These are phyloP conservation scores for Lophiostoma macrostomum DNA, from an alignment of 495 filamentous ascomycete genomes.

Conservation along the genomic window DNA sequence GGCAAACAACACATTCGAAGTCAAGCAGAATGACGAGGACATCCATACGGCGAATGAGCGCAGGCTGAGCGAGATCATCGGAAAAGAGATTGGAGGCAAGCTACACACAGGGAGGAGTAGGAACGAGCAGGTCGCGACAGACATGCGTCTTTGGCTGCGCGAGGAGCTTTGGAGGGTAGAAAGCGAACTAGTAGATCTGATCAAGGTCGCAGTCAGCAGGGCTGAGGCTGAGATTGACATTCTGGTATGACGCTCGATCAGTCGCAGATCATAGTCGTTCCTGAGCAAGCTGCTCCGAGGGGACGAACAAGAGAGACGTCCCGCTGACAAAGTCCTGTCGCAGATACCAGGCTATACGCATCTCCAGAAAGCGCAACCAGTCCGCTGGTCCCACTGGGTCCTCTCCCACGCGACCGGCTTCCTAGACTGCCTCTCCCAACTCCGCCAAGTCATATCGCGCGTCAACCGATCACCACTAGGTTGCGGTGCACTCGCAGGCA, in stretches of 20 bases:
- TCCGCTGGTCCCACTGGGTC: constrained; percentile 86
- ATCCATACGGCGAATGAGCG: constrained; percentile 96
- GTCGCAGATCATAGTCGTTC: too few species aligned
- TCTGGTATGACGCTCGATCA: constrained; percentile 32
- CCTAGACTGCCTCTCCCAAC: constrained; percentile 70
- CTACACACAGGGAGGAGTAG: constrained; percentile 88
- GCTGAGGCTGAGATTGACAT: constrained; percentile 76
- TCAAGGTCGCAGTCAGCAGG: constrained; percentile 67
- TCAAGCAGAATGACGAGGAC: constrained; percentile 66
- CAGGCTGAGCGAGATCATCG: constrained; percentile 83
- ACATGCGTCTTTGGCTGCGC: constrained; percentile 89
- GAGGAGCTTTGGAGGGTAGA: constrained; percentile 74
- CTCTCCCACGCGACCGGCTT: constrained; percentile 77
- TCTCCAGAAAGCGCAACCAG: constrained; percentile 85
- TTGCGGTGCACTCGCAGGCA: constrained; percentile 85
- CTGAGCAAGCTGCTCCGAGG: too few species aligned
- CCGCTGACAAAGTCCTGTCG: too few species aligned
- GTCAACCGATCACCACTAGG: constrained; percentile 81
- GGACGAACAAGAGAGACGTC: too few species aligned
- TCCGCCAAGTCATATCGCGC: constrained; percentile 69
- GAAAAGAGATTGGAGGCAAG: constrained; percentile 82
- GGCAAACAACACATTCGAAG: constrained; percentile 57
- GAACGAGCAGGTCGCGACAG: constrained; percentile 92
- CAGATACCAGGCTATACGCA: constrained; percentile 76
- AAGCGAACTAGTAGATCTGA: constrained; percentile 61